A percentile compares a stretch with the other conserved stretches of the same genome.
These are phyloP conservation scores for Berkeleyomyces rouxiae DNA, from an alignment of 2,329 filamentous ascomycete species.

Conservation along the genomic window DNA sequence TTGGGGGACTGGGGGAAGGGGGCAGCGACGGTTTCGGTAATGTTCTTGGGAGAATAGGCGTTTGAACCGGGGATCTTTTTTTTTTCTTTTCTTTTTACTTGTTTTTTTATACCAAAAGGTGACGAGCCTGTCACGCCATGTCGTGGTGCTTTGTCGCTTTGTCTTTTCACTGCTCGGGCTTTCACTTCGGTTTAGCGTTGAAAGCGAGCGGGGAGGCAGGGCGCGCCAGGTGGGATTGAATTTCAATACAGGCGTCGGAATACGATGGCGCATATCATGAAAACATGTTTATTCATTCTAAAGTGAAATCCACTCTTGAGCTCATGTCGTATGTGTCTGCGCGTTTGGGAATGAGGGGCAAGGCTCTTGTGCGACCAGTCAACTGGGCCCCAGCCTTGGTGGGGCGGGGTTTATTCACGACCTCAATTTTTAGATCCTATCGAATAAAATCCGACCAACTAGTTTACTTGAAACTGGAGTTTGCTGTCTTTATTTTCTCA, in stretches of 20 bases:
- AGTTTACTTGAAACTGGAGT: background rate
- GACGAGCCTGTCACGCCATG: background rate
- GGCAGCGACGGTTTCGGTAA: background rate
- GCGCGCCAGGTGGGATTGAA: background rate
- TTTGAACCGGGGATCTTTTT: background rate
- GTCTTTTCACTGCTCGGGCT: background rate
- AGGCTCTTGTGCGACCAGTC: background rate
- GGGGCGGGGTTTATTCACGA: background rate
- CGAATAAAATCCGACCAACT: background rate
- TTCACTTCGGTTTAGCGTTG: background rate
- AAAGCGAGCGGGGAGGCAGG: background rate
- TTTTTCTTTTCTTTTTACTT: background rate
- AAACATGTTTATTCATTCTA: background rate
- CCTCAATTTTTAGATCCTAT: background rate
- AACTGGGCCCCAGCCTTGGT: background rate
- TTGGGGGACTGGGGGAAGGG: background rate
- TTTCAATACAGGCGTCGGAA: background rate
- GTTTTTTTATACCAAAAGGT: conserved; percentile 2
- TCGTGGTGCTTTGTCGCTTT: background rate
- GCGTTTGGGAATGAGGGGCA: background rate
- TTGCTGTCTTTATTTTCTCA: background rate
- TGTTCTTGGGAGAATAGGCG: background rate
- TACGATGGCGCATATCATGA: conserved; percentile 4
- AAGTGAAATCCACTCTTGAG: background rate
- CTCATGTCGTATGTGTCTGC: background rate